Conservation (phyloP, 495 filamentous ascomycete genomes). For the Aspergillus homomorphus region DNA sequence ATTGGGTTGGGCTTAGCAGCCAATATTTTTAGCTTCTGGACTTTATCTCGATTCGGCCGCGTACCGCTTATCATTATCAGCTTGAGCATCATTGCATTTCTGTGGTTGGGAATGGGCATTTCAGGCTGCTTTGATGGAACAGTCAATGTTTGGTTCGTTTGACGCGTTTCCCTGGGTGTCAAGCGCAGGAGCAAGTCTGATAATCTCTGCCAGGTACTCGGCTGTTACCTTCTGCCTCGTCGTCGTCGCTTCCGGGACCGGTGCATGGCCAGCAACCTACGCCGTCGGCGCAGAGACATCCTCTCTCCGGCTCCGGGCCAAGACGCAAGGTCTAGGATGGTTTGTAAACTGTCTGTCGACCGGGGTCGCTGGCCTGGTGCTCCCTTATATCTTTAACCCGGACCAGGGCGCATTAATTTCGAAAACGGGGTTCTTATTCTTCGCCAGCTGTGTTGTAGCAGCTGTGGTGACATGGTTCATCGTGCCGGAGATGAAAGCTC, state of each 20-base stretch:
- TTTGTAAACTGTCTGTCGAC: slow-evolving; percentile 26
- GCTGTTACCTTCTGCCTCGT: slow-evolving; percentile 29
- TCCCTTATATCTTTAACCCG: slow-evolving; percentile 37
- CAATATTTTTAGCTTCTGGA: slow-evolving; percentile 30
- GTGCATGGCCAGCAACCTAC: slow-evolving; percentile 36
- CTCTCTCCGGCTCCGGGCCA: slow-evolving; percentile 31
- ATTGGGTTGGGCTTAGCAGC: slow-evolving; percentile 31
- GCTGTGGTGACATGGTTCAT: slow-evolving; percentile 20
- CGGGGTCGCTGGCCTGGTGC: slow-evolving; percentile 26
- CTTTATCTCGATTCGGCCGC: slow-evolving; percentile 28
- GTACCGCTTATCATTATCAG: slow-evolving; percentile 22
- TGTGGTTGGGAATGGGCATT: slow-evolving; percentile 35
- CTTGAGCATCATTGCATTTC: slow-evolving; percentile 15
- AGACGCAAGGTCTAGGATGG: slow-evolving; percentile 36
- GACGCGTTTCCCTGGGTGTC: background rate
- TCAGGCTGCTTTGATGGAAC: slow-evolving; percentile 29
- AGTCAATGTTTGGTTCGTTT: slow-evolving; percentile 31
- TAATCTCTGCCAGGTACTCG: slow-evolving; percentile 24
- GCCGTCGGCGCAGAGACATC: slow-evolving; percentile 34
- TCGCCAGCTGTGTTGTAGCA: slow-evolving; percentile 24
- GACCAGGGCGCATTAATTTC: slow-evolving; percentile 29
- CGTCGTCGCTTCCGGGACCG: slow-evolving; percentile 25
- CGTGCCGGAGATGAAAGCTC: slow-evolving; percentile 38
- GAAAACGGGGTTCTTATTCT: slow-evolving; percentile 35
- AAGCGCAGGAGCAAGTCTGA: background rate